These are phyloP conservation scores for Lyophyllum shimeji DNA, from an alignment of 768 basidiomycete genomes.

Conservation along the genomic window DNA sequence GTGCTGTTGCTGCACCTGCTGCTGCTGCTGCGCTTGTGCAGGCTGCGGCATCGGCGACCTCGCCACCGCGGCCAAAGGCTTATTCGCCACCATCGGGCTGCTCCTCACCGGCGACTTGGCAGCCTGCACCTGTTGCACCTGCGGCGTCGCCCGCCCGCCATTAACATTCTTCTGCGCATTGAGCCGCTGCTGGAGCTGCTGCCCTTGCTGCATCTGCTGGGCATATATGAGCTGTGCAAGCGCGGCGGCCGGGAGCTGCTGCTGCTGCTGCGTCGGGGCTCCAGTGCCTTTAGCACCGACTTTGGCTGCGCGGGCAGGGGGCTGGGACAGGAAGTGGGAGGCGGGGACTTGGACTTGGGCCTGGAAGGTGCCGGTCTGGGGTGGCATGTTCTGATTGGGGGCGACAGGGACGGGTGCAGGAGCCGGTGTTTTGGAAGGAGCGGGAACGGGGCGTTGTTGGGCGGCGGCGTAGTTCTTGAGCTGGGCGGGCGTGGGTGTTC, in stretches of 20 bases:
- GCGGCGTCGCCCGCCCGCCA: constrained; percentile 30
- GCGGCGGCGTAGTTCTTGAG: constrained; percentile 12
- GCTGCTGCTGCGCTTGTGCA: constrained; percentile 24
- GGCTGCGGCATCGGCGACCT: constrained; percentile 29
- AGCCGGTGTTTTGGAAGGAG: constrained; percentile 18
- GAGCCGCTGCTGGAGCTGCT: constrained; percentile 1
- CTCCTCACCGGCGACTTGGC: constrained; percentile 20
- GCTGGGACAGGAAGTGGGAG: constrained; percentile 8
- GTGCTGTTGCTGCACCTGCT: constrained; percentile 22
- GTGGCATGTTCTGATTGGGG: constrained; percentile 15
- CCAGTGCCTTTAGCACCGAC: background rate
- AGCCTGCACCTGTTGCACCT: constrained; percentile 19
- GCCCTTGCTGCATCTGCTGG: constrained; percentile 7
- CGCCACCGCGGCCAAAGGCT: constrained; percentile 27
- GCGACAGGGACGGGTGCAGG: constrained; percentile 8
- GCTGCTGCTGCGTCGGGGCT: constrained; percentile 1
- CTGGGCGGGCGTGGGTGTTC: constrained; percentile 36
- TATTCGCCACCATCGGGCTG: constrained; percentile 37
- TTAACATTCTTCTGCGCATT: constrained; percentile 22
- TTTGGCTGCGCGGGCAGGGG: constrained; percentile 5
- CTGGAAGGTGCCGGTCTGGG: constrained; percentile 16
- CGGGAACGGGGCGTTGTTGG: constrained; percentile 16
- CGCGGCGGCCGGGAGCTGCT: background rate
- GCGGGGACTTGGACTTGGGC: constrained; percentile 10
- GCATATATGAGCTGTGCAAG: background rate